Conservation (phyloP, 495 filamentous ascomycete genomes). For the Articulospora tetracladia region DNA sequence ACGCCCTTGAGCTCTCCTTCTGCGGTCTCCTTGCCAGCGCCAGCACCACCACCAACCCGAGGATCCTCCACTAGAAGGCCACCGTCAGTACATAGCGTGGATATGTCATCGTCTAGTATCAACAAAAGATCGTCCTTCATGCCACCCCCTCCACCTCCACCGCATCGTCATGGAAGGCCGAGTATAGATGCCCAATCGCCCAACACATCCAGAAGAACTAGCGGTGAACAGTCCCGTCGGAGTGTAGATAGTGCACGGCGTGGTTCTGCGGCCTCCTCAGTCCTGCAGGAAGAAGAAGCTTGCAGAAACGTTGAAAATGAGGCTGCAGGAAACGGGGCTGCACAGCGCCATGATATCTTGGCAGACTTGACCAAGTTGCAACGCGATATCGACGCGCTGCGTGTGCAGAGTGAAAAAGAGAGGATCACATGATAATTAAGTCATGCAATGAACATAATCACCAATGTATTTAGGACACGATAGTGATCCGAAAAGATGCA, state of each 20-base stretch:
- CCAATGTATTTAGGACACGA: background rate
- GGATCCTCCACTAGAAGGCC: slow-evolving; percentile 15
- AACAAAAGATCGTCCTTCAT: slow-evolving; percentile 20
- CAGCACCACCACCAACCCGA: slow-evolving; percentile 21
- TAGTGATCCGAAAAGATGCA: background rate
- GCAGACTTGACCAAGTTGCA: slow-evolving; percentile 26
- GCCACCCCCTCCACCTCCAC: slow-evolving; percentile 26
- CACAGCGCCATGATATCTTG: slow-evolving; percentile 19
- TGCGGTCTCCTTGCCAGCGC: slow-evolving; percentile 11
- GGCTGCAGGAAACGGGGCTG: background rate
- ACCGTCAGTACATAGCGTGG: slow-evolving; percentile 20
- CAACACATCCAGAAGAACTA: slow-evolving; percentile 9
- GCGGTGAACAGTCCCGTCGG: slow-evolving; percentile 18
- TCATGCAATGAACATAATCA: background rate
- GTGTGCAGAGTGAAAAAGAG: slow-evolving; percentile 15
- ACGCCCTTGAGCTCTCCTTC: slow-evolving; percentile 12
- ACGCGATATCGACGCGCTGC: slow-evolving; percentile 24
- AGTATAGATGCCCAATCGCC: slow-evolving; percentile 18
- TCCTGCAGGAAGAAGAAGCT: background rate
- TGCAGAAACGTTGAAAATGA: background rate
- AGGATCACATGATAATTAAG: slow-evolving; percentile 18
- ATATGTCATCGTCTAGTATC: slow-evolving; percentile 6
- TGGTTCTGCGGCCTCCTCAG: slow-evolving; percentile 17
- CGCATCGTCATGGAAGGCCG: slow-evolving; percentile 14
- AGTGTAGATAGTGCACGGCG: slow-evolving; percentile 15